A percentile compares a stretch with the other conserved stretches of the same genome.
These are phyloP conservation scores for Phytopythium ostracodes DNA, from an alignment of 352 stramenopile species.

Conservation along the genomic window DNA sequence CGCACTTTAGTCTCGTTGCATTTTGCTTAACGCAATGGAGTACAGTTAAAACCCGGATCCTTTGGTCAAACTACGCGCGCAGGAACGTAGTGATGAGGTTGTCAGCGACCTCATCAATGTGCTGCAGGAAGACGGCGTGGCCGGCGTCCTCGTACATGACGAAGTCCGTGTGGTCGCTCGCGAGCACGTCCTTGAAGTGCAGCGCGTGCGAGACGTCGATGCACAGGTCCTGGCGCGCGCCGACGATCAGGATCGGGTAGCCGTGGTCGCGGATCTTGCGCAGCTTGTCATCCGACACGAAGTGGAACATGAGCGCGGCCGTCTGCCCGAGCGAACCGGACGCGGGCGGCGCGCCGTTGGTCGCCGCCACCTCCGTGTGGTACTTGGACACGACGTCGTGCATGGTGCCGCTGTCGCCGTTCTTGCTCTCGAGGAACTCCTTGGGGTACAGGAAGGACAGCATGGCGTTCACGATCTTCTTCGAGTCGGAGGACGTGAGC, in stretches of 20 bases:
- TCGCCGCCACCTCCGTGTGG: slow-evolving; percentile 26
- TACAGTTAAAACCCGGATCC: background rate
- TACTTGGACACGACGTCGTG: slow-evolving; percentile 42
- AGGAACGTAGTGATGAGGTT: slow-evolving; percentile 17
- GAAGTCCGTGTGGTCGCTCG: slow-evolving; percentile 31
- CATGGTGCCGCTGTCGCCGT: slow-evolving; percentile 30
- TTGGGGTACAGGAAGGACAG: slow-evolving; percentile 57
- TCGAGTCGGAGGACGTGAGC: slow-evolving; percentile 28
- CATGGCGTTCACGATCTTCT: slow-evolving; percentile 36
- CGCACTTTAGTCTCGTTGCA: background rate
- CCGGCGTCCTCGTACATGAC: slow-evolving; percentile 39
- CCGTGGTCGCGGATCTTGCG: slow-evolving; percentile 28
- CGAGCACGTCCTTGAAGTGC: slow-evolving; percentile 27
- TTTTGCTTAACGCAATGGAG: background rate
- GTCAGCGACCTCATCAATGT: slow-evolving; percentile 32
- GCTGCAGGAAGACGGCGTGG: slow-evolving; percentile 39
- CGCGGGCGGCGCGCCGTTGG: slow-evolving; percentile 14
- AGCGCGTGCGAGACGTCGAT: slow-evolving; percentile 32
- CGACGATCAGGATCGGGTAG: slow-evolving; percentile 45
- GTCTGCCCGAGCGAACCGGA: slow-evolving; percentile 27
- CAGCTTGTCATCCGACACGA: slow-evolving; percentile 33
- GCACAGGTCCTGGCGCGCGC: slow-evolving; percentile 24
- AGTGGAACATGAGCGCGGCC: slow-evolving; percentile 22
- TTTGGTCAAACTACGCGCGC: background rate
- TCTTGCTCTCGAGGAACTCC: slow-evolving; percentile 22